A percentile compares a stretch with the other conserved stretches of the same genome.
phyloP scores from a whole-genome alignment of 1,284 basidiomycete genomes.

The Cerrena zonata region DNA sequence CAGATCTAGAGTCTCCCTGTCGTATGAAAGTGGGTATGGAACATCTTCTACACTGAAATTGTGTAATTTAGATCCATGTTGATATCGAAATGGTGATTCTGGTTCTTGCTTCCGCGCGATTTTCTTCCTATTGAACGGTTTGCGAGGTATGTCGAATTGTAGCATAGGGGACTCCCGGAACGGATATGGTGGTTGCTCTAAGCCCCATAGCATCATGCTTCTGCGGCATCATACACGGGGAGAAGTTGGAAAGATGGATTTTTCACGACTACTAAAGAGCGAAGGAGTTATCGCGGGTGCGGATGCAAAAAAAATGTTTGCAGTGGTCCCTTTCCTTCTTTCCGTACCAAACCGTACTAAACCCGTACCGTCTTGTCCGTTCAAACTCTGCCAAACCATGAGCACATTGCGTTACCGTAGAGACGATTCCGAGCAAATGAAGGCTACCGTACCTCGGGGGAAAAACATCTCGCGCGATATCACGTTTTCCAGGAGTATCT shows the following conservation, averaged over 20 bases:
- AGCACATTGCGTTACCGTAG: too few species aligned
- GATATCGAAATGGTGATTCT: constrained; percentile 23
- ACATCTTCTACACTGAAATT: constrained; percentile 59
- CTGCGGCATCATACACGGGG: not conserved
- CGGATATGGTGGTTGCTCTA: not conserved
- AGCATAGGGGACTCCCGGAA: not conserved
- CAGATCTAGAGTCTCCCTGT: constrained; percentile 56
- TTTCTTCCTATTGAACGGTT: not conserved
- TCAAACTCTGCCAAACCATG: too few species aligned
- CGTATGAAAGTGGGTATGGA: constrained; percentile 60
- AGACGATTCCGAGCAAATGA: too few species aligned
- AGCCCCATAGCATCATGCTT: not conserved
- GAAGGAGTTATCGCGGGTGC: too few species aligned
- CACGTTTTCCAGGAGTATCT: too few species aligned
- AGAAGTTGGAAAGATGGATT: not conserved
- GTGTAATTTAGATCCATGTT: constrained; percentile 56
- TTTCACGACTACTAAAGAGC: not conserved
- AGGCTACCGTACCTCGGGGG: too few species aligned
- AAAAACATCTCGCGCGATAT: too few species aligned
- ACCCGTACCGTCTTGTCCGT: too few species aligned
- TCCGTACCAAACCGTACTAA: too few species aligned
- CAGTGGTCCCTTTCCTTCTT: too few species aligned
- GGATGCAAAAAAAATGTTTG: too few species aligned
- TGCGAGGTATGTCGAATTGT: not conserved
- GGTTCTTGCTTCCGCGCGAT: not conserved